Conservation (phyloP, 2,329 filamentous ascomycete species). For the Colletotrichum tofieldiae region DNA sequence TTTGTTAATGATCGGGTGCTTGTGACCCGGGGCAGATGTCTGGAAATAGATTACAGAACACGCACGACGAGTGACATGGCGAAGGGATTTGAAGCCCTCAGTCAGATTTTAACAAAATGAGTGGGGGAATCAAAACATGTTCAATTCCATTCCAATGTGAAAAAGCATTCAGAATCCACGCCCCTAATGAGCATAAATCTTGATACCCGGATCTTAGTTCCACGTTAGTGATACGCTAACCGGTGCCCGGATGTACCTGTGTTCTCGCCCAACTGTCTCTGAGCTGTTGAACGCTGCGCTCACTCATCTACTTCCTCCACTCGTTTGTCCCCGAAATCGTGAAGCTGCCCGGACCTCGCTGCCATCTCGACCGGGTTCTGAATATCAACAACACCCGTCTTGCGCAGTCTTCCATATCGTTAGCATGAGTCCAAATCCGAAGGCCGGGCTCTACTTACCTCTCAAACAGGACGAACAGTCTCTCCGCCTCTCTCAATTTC, state of each 20-base stretch:
- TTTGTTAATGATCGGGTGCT: background rate
- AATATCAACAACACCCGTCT: slow-evolving; percentile 82
- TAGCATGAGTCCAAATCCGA: slow-evolving; percentile 6
- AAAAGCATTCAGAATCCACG: background rate
- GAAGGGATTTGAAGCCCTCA: background rate
- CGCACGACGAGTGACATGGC: background rate
- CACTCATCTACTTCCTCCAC: slow-evolving; percentile 61
- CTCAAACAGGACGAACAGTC: slow-evolving; percentile 92
- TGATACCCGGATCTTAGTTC: background rate
- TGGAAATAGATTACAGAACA: background rate
- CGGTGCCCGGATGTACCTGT: background rate
- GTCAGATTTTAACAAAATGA: background rate
- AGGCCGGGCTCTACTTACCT: slow-evolving; percentile 64
- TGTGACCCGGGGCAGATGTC: background rate
- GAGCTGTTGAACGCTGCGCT: background rate
- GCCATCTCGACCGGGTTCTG: slow-evolving; percentile 85
- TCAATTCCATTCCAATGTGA: background rate
- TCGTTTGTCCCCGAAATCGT: slow-evolving; percentile 75
- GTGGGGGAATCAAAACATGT: background rate
- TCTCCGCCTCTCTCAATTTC: slow-evolving; percentile 92
- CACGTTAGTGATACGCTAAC: background rate
- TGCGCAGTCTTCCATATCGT: slow-evolving; percentile 67
- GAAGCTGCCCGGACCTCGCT: slow-evolving; percentile 77
- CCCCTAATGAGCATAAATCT: too few species aligned
- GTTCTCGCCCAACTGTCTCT: too few species aligned